Percentiles rank a stretch among this genome's conserved stretches.
Conservation (phyloP, 495 filamentous ascomycete species). For the Penicillium robsamsonii region DNA sequence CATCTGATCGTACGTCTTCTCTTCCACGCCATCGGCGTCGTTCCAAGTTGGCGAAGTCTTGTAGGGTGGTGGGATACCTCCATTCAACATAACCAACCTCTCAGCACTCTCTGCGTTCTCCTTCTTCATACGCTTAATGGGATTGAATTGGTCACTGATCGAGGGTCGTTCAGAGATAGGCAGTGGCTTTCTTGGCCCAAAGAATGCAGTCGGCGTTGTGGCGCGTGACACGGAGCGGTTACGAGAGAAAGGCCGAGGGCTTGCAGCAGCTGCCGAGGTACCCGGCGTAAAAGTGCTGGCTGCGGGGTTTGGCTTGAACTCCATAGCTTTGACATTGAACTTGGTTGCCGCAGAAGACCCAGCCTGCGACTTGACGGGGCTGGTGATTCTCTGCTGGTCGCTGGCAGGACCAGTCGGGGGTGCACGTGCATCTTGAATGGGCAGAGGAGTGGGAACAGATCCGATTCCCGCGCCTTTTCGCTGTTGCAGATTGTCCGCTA, state of each 20-base stretch:
- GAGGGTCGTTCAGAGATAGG: conserved; percentile 54
- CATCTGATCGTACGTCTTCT: conserved; percentile 69
- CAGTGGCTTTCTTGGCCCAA: conserved; percentile 60
- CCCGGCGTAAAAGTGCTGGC: conserved; percentile 77
- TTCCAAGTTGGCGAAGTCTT: conserved; percentile 81
- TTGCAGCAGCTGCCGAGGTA: conserved; percentile 53
- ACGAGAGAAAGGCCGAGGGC: conserved; percentile 56
- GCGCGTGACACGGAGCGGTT: conserved; percentile 53
- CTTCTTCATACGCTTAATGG: conserved; percentile 69
- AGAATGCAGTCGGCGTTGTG: conserved; percentile 48
- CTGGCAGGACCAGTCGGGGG: conserved; percentile 50
- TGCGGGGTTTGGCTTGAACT: conserved; percentile 80
- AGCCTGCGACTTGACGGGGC: conserved; percentile 48
- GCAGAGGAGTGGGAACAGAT: conserved; percentile 52
- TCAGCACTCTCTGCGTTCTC: conserved; percentile 48
- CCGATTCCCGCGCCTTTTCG: conserved; percentile 49
- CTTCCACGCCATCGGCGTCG: conserved; percentile 57
- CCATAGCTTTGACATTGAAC: conserved; percentile 78
- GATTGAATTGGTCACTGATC: conserved; percentile 68
- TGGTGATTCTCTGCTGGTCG: conserved; percentile 42
- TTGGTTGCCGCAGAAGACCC: conserved; percentile 57
- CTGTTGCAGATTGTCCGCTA: conserved; percentile 55
- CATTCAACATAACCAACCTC: conserved; percentile 57
- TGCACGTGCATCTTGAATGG: conserved; percentile 50
- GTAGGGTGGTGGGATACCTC: conserved; percentile 73